phyloP scores from a whole-genome alignment of 164 flowering plant species.

The Berberis thunbergii region DNA sequence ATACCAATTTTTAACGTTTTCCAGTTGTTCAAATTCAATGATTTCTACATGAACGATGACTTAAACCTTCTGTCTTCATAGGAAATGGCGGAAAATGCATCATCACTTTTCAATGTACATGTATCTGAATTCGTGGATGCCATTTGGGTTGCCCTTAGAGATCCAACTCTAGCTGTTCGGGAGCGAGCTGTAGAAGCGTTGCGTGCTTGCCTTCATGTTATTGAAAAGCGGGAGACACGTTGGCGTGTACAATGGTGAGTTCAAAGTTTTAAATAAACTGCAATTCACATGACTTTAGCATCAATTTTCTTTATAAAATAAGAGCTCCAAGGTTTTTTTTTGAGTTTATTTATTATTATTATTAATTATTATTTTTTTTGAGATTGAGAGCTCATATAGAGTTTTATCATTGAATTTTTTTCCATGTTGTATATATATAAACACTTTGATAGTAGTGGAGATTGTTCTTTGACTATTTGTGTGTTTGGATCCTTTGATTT shows the following conservation, averaged over 20 bases:
- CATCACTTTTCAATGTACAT: constrained; percentile 96
- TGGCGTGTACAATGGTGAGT: constrained; percentile 99
- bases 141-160: constrained; percentile 95
- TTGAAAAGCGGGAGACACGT: constrained; percentile 97
- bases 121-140: constrained; percentile 95
- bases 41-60: background rate
- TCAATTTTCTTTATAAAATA: background rate
- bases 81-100: constrained; percentile 99
- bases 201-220: constrained; percentile 97
- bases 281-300: background rate
- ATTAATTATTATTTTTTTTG: no score
- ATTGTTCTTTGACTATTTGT: no score
- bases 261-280: background rate
- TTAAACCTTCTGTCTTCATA: constrained; percentile 7
- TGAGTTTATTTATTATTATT: no score
- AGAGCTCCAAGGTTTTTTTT: no score
- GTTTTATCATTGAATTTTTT: no score
- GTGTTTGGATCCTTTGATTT: no score
- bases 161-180: constrained; percentile 68
- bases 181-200: constrained; percentile 94
- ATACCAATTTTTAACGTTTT: background rate
- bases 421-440: no score
- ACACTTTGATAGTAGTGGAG: no score
- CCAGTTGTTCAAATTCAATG: background rate
- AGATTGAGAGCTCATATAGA: no score